Conservation (phyloP, 768 basidiomycete species). For the Rhodotorula sphaerocarpa region DNA sequence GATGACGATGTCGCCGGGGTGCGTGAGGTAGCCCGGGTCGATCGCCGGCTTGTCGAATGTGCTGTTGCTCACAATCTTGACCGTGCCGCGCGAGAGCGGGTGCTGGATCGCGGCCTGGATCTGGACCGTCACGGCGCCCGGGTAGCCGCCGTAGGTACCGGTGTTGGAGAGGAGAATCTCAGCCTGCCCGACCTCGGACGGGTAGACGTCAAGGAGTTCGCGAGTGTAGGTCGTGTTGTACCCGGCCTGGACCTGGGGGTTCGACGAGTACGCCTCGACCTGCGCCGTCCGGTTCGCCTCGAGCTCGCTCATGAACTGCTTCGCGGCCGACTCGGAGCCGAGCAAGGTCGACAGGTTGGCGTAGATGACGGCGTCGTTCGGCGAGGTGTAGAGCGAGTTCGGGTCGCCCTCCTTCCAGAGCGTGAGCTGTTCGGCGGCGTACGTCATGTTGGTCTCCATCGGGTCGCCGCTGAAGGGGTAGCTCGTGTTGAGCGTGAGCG, state of each 20-base stretch:
- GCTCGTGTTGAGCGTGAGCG: conserved; percentile 29
- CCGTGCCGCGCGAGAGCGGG: conserved; percentile 57
- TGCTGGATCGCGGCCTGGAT: conserved; percentile 63
- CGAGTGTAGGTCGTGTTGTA: conserved; percentile 39
- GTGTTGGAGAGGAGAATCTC: conserved; percentile 54
- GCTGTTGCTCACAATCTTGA: conserved; percentile 56
- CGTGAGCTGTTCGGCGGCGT: conserved; percentile 30
- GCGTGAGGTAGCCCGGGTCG: conserved; percentile 49
- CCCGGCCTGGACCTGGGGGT: conserved; percentile 28
- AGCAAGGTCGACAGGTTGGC: conserved; percentile 50
- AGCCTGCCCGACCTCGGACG: conserved; percentile 48
- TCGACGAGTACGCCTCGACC: conserved; percentile 27
- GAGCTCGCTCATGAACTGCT: conserved; percentile 51
- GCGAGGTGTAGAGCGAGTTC: conserved; percentile 46
- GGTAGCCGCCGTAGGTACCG: conserved; percentile 46
- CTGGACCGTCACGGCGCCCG: conserved; percentile 44
- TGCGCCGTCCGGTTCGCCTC: conserved; percentile 50
- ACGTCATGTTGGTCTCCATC: conserved; percentile 29
- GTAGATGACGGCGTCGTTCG: conserved; percentile 60
- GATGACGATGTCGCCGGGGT: conserved; percentile 41
- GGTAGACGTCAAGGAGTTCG: conserved; percentile 34
- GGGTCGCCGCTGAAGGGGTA: conserved; percentile 32
- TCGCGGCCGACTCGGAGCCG: conserved; percentile 48
- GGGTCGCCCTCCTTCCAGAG: conserved; percentile 31
- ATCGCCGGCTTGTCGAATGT: conserved; percentile 55